phyloP scores from a whole-genome alignment of 2,329 filamentous ascomycete species.

The Fusarium temperatum region DNA sequence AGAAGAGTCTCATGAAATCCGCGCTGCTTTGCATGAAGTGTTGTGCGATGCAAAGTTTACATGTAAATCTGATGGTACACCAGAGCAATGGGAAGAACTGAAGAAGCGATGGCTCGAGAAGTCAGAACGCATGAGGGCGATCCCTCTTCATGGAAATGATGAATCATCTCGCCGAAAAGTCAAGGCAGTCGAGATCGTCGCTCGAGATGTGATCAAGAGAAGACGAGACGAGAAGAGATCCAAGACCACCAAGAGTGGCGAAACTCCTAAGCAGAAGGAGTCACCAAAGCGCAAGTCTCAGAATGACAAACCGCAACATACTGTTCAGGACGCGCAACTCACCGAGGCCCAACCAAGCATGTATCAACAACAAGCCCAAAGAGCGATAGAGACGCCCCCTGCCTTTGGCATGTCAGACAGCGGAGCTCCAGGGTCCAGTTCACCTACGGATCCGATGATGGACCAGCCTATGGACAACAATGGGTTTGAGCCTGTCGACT shows the following conservation, averaged over 20 bases:
- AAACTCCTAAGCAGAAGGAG: slow-evolving; percentile 50
- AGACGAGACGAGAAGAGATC: slow-evolving; percentile 69
- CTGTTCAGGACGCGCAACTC: not conserved
- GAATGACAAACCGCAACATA: not conserved
- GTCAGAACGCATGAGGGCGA: slow-evolving; percentile 63
- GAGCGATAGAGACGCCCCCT: not conserved
- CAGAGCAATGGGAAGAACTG: slow-evolving; percentile 75
- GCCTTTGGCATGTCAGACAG: slow-evolving; percentile 3
- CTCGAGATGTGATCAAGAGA: slow-evolving; percentile 81
- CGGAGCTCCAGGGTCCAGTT: slow-evolving; percentile 20
- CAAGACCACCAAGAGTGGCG: slow-evolving; percentile 50
- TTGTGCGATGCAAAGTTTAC: slow-evolving; percentile 73
- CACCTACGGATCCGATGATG: slow-evolving; percentile 28
- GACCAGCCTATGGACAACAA: slow-evolving; percentile 29
- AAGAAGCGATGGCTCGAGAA: slow-evolving; percentile 73
- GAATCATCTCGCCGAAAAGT: slow-evolving; percentile 63
- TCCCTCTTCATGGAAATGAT: slow-evolving; percentile 61
- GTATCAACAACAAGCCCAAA: not conserved
- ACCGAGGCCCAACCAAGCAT: not conserved
- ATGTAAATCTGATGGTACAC: slow-evolving; percentile 76
- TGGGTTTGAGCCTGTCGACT: slow-evolving; percentile 35
- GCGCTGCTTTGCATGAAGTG: slow-evolving; percentile 72
- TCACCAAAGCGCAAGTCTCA: not conserved
- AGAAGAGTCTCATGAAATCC: slow-evolving; percentile 63
- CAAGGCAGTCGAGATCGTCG: slow-evolving; percentile 75